Conservation (phyloP, 176 grass and related monocot species). For the Avena insularis region DNA sequence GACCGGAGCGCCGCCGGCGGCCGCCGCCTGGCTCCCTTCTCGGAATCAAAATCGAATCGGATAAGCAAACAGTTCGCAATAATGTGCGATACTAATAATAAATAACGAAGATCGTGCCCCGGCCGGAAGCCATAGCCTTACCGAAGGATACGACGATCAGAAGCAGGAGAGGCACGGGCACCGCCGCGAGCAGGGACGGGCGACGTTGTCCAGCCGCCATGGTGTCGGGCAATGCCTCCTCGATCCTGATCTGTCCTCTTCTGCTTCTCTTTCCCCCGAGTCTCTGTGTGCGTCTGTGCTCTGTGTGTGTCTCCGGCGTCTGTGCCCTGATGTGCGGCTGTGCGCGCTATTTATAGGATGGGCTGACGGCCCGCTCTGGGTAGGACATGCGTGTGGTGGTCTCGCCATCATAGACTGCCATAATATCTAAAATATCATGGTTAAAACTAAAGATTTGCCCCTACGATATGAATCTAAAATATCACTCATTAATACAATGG, state of each 20-base stretch:
- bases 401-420: neutral
- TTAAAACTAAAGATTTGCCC: too few species aligned
- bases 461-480: too few species aligned
- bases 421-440: too few species aligned
- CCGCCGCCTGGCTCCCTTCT: neutral
- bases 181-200: neutral
- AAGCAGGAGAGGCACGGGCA: conserved; percentile 13
- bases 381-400: conserved; percentile 15
- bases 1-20: neutral
- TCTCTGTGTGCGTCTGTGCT: neutral
- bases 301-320: neutral
- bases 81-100: neutral
- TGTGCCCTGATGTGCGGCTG: neutral
- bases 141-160: conserved; percentile 7
- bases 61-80: neutral
- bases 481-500: too few species aligned
- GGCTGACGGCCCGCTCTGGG: neutral
- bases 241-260: neutral
- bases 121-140: neutral
- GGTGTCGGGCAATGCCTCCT: neutral
- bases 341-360: conserved; percentile 22
- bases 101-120: neutral
- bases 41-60: neutral
- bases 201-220: conserved; percentile 21
- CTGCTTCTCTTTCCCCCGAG: neutral